These are phyloP conservation scores for Chytriomyces confervae DNA, from an alignment of 192 early-diverging fungal genomes.

Conservation along the genomic window DNA sequence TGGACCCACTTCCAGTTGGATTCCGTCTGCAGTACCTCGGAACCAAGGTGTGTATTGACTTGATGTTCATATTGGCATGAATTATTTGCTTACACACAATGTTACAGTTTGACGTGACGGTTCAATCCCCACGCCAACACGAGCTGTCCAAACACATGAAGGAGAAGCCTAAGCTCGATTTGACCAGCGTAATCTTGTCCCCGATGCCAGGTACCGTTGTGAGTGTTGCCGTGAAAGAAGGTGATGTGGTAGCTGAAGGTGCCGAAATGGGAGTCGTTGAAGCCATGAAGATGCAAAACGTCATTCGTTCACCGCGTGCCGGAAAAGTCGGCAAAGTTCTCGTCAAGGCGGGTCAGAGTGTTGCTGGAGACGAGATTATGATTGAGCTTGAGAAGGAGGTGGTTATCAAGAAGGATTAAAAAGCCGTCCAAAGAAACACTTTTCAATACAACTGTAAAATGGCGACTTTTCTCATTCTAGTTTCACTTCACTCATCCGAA, in stretches of 20 bases:
- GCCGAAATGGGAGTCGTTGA: conserved; percentile 85
- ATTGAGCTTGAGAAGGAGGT: conserved; percentile 32
- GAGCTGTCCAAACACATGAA: conserved; percentile 74
- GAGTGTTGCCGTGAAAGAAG: conserved; percentile 66
- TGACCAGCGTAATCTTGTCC: conserved; percentile 74
- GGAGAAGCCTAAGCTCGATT: conserved; percentile 74
- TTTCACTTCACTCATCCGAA: too few relatives aligned
- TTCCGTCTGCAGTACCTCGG: conserved; percentile 82
- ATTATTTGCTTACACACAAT: too few relatives aligned
- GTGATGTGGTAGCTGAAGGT: conserved; percentile 82
- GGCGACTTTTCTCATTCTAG: too few relatives aligned
- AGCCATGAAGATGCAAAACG: conserved; percentile 97
- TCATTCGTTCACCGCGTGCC: conserved; percentile 75
- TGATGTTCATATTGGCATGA: neutral
- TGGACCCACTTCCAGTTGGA: conserved; percentile 75
- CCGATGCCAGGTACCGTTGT: conserved; percentile 83
- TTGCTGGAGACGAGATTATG: conserved; percentile 72
- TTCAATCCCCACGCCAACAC: conserved; percentile 68
- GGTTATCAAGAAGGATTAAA: too few relatives aligned
- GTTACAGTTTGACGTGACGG: conserved; percentile 68
- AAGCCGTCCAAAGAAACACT: too few relatives aligned
- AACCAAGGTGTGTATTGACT: conserved; percentile 56
- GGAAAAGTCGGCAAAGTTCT: conserved; percentile 68
- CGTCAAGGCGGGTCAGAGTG: conserved; percentile 63
- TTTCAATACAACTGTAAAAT: too few relatives aligned